Conservation (phyloP, 306 rosid species). For the Prunus padus region DNA sequence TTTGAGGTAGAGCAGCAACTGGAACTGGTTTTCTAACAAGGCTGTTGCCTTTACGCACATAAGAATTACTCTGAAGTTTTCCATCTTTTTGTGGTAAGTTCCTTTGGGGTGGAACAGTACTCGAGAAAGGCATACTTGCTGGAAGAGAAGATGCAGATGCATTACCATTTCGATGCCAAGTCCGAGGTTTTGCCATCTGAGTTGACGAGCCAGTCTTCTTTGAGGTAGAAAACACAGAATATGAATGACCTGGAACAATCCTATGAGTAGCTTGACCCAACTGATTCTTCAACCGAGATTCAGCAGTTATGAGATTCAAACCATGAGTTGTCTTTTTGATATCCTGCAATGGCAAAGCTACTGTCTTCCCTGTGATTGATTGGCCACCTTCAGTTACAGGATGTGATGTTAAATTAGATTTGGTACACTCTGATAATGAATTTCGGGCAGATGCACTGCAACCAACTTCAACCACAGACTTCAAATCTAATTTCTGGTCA, state of each 20-base stretch:
- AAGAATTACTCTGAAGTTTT: conserved; percentile 59
- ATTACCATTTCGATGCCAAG: conserved; percentile 63
- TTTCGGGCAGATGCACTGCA: conserved; percentile 30
- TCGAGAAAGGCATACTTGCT: conserved; percentile 38
- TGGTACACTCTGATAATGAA: conserved; percentile 28
- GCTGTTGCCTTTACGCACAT: conserved; percentile 93
- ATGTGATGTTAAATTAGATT: conserved; percentile 30
- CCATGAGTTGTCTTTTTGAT: conserved; percentile 41
- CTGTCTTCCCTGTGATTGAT: conserved; percentile 34
- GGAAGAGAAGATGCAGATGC: conserved; percentile 34
- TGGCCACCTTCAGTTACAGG: conserved; percentile 30
- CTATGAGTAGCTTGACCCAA: conserved; percentile 30
- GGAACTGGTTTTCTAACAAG: conserved; percentile 66
- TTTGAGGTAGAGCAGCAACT: conserved; percentile 48
- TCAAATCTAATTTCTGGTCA: conserved; percentile 31
- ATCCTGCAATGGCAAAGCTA: conserved; percentile 42
- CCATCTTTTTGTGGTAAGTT: conserved; percentile 45
- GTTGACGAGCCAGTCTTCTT: conserved; percentile 49
- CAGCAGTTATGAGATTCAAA: conserved; percentile 26
- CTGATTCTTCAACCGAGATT: conserved; percentile 46
- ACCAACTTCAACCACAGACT: conserved; percentile 40
- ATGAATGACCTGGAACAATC: conserved; percentile 35
- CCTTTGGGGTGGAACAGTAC: conserved; percentile 45
- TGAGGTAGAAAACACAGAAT: conserved; percentile 33
- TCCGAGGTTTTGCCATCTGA: conserved; percentile 49